These are phyloP conservation scores for Inonotus hispidus DNA, from an alignment of 1,284 basidiomycete species.

Conservation along the genomic window DNA sequence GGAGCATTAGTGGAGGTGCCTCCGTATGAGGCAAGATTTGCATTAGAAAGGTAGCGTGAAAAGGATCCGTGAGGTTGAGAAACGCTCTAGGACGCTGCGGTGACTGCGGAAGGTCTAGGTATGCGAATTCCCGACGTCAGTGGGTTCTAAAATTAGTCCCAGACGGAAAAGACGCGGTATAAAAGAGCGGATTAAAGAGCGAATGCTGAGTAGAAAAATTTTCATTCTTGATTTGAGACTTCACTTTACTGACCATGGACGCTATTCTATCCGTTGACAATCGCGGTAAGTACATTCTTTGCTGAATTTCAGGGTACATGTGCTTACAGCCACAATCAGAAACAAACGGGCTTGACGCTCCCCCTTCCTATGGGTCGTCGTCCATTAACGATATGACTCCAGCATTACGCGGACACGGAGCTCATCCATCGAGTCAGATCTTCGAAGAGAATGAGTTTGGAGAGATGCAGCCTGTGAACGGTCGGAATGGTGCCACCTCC, in stretches of 20 bases:
- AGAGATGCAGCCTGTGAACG: constrained; percentile 1
- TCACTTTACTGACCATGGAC: not conserved
- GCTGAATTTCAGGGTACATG: not conserved
- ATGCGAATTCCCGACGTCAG: not conserved
- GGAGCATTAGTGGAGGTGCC: not conserved
- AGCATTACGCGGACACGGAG: not conserved
- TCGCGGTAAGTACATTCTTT: not conserved
- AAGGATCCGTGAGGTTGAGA: not conserved
- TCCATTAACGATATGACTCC: not conserved
- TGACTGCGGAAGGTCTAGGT: not conserved
- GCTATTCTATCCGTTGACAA: not conserved
- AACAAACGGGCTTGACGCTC: not conserved
- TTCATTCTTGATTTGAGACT: not conserved
- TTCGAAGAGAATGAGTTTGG: constrained; percentile 16
- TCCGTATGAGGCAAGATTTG: not conserved
- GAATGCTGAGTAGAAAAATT: not conserved
- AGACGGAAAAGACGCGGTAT: not conserved
- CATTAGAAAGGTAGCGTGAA: not conserved
- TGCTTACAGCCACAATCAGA: not conserved
- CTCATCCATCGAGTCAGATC: not conserved
- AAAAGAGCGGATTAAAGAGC: not conserved
- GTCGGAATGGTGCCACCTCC: not conserved
- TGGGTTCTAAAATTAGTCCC: not conserved
- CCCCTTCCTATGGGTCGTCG: not conserved
- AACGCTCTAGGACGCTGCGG: no score